Percentiles rank a stretch among this genome's conserved stretches.
Conservation (phyloP, 2,329 filamentous ascomycete species). For the Aspergillus fumigatus region DNA sequence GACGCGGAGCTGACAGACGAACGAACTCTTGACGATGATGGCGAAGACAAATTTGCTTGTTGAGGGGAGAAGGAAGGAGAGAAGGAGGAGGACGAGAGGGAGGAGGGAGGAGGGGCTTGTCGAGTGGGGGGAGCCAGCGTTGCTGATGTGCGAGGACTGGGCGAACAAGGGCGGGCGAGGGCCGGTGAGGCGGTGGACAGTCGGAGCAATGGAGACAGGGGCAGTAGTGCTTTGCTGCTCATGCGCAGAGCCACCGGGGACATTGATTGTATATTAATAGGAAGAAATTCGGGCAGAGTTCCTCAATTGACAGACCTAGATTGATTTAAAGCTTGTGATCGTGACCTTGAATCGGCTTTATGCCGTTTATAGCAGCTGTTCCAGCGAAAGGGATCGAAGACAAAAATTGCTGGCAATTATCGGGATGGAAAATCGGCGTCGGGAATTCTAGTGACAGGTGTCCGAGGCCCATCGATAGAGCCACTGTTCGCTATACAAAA, state of each 20-base stretch:
- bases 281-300: not conserved
- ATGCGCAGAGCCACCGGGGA: not conserved
- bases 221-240: not conserved
- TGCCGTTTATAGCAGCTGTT: not conserved
- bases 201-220: conserved; percentile 28
- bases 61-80: conserved; percentile 22
- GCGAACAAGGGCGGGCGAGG: conserved; percentile 17
- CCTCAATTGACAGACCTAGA: not conserved
- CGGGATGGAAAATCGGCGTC: conserved; percentile 12
- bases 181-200: conserved; percentile 33
- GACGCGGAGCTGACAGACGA: conserved; percentile 19
- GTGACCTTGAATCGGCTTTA: not conserved
- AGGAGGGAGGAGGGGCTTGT: conserved; percentile 27
- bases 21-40: conserved; percentile 15
- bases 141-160: conserved; percentile 32
- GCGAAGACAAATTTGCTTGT: conserved; percentile 14
- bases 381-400: not conserved
- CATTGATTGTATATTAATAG: conserved; percentile 7
- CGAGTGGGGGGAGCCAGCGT: conserved; percentile 41
- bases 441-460: conserved; percentile 2
- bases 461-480: conserved; percentile 9
- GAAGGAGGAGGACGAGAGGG: conserved; percentile 15
- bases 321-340: not conserved
- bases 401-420: conserved; percentile 3
- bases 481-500: not conserved